phyloP scores from a whole-genome alignment of 495 filamentous ascomycete genomes.

The Penicillium diatomitis region DNA sequence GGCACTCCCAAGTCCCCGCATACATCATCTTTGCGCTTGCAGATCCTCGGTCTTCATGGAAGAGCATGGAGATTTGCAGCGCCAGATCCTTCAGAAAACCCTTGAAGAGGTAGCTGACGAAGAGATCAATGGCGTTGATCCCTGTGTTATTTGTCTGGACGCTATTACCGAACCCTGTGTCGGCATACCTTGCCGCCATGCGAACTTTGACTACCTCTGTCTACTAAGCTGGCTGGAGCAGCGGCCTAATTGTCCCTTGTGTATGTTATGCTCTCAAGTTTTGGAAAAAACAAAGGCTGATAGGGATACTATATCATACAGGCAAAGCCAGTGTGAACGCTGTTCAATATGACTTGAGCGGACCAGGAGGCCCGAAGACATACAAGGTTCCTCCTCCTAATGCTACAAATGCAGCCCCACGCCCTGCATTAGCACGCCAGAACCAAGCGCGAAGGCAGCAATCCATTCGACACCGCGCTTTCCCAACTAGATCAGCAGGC shows the following conservation, averaged over 20 bases:
- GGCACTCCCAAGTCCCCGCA: neutral
- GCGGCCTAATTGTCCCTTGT: constrained; percentile 66
- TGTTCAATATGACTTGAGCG: constrained; percentile 57
- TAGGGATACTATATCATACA: constrained; percentile 10
- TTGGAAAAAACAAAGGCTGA: neutral
- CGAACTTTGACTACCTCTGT: constrained; percentile 77
- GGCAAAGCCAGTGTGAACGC: constrained; percentile 55
- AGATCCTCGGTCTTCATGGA: constrained; percentile 15
- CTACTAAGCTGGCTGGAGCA: constrained; percentile 76
- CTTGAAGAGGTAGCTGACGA: constrained; percentile 34
- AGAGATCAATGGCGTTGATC: constrained; percentile 21
- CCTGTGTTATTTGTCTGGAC: constrained; percentile 62
- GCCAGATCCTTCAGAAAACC: constrained; percentile 36
- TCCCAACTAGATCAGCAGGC: constrained; percentile 17
- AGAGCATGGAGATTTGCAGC: constrained; percentile 34
- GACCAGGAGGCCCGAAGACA: constrained; percentile 43
- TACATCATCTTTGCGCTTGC: no score
- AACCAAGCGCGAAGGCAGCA: constrained; percentile 2
- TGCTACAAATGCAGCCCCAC: neutral
- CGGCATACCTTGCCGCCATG: constrained; percentile 67
- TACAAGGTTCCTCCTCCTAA: constrained; percentile 34
- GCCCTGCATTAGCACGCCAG: neutral
- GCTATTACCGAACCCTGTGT: constrained; percentile 59
- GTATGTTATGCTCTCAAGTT: constrained; percentile 25
- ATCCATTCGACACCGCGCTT: constrained; percentile 17